Conservation (phyloP, 768 basidiomycete genomes). For the Leccinum rimulosum region DNA sequence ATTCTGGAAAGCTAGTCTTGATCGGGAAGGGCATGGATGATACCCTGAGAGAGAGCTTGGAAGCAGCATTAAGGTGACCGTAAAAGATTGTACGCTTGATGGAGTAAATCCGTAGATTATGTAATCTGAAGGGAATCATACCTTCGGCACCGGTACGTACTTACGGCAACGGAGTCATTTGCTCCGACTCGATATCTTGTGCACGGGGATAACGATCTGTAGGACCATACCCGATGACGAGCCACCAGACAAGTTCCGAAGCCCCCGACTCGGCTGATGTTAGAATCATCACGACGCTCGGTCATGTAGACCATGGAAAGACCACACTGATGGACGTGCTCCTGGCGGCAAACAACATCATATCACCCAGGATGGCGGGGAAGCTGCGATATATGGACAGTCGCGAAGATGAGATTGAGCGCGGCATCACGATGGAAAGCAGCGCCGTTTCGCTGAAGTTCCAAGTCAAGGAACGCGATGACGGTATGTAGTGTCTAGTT, state of each 20-base stretch:
- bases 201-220: not conserved
- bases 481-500: constrained; percentile 47
- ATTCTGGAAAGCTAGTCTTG: constrained; percentile 77
- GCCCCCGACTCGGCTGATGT: constrained; percentile 44
- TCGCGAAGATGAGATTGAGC: constrained; percentile 94
- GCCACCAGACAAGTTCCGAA: constrained; percentile 15
- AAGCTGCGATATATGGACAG: constrained; percentile 95
- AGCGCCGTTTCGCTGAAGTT: constrained; percentile 91
- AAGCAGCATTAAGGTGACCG: constrained; percentile 19
- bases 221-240: constrained; percentile 20
- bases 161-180: not conserved
- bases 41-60: constrained; percentile 52
- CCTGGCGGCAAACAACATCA: constrained; percentile 96
- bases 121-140: not conserved
- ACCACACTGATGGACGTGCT: constrained; percentile 94
- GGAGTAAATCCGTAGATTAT: constrained; percentile 2
- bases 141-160: no score
- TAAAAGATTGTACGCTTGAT: not conserved
- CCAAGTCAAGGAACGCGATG: constrained; percentile 66
- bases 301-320: constrained; percentile 96
- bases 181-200: not conserved
- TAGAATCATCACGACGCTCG: constrained; percentile 81
- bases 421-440: constrained; percentile 99
- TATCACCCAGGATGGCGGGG: constrained; percentile 90
- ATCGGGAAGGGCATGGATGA: constrained; percentile 80